These are phyloP conservation scores for Vitis labrusca DNA, from an alignment of 164 flowering plant species.

Conservation along the genomic window DNA sequence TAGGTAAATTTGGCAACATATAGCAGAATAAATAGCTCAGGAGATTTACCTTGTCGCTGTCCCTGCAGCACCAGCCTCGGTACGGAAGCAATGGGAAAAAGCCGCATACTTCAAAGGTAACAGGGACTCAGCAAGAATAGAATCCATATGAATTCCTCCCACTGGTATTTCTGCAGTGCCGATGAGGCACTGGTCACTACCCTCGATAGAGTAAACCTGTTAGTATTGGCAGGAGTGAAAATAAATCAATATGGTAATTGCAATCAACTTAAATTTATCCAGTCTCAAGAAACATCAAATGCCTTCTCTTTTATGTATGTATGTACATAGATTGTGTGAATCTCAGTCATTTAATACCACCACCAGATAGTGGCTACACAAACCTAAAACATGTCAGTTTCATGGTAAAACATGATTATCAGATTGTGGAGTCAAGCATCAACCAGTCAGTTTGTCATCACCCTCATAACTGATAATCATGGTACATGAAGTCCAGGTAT, in stretches of 20 bases:
- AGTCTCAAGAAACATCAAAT: too few species aligned
- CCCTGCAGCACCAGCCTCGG: constrained; percentile 97
- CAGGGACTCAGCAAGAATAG: constrained; percentile 69
- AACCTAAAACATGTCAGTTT: too few species aligned
- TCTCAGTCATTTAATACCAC: too few species aligned
- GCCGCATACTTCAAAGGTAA: constrained; percentile 92
- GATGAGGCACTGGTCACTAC: constrained; percentile 91
- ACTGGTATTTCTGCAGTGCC: constrained; percentile 99
- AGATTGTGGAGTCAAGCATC: too few species aligned
- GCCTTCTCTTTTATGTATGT: too few species aligned
- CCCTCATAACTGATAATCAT: not conserved
- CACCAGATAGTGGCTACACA: too few species aligned
- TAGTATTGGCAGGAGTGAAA: constrained; percentile 5
- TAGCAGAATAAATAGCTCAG: not conserved
- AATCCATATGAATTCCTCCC: constrained; percentile 97
- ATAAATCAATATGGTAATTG: not conserved
- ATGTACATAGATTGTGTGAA: too few species aligned
- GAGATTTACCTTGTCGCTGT: constrained; percentile 66
- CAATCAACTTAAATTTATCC: not conserved
- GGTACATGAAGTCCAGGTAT: not conserved
- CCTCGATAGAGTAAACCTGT: constrained; percentile 90
- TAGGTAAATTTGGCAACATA: too few species aligned
- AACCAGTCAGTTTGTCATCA: not conserved
- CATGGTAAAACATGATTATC: too few species aligned
- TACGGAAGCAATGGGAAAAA: constrained; percentile 88